These are phyloP conservation scores for Handroanthus guayacan DNA, from an alignment of 257 asterid genomes.

Conservation along the genomic window DNA sequence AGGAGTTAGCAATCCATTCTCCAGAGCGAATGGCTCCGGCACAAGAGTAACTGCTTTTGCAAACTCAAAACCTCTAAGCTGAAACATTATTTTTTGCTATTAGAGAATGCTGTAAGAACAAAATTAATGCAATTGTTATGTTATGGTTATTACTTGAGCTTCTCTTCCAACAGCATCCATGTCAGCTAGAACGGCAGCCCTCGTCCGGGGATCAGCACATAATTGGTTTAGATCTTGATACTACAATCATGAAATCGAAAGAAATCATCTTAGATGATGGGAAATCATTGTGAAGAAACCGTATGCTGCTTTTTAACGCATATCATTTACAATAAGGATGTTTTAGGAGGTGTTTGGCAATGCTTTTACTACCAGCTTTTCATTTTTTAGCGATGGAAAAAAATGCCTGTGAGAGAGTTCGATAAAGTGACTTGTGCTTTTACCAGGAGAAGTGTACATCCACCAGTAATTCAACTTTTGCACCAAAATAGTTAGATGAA, in stretches of 20 bases:
- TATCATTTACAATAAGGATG: neutral
- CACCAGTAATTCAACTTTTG: too few species aligned
- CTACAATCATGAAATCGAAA: conserved; percentile 43
- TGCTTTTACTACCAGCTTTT: too few species aligned
- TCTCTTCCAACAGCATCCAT: conserved; percentile 70
- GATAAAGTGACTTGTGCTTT: too few species aligned
- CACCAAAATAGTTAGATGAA: too few species aligned
- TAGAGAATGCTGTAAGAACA: neutral
- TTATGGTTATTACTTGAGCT: conserved; percentile 61
- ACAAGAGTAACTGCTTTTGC: conserved; percentile 74
- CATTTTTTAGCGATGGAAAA: too few species aligned
- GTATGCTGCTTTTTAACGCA: neutral
- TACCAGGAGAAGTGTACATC: too few species aligned
- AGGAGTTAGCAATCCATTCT: conserved; percentile 80
- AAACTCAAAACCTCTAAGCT: conserved; percentile 83
- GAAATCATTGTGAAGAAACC: neutral
- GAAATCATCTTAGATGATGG: neutral
- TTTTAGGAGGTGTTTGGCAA: neutral
- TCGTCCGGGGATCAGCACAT: conserved; percentile 59
- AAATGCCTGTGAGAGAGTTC: too few species aligned
- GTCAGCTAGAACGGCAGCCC: conserved; percentile 70
- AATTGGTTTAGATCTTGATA: conserved; percentile 53
- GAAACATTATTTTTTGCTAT: conserved; percentile 19
- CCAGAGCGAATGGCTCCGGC: conserved; percentile 67
- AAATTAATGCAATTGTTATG: neutral